Percentiles rank a stretch among this genome's conserved stretches.
phyloP scores from a whole-genome alignment of 768 basidiomycete genomes.

The Lactarius psammicola region DNA sequence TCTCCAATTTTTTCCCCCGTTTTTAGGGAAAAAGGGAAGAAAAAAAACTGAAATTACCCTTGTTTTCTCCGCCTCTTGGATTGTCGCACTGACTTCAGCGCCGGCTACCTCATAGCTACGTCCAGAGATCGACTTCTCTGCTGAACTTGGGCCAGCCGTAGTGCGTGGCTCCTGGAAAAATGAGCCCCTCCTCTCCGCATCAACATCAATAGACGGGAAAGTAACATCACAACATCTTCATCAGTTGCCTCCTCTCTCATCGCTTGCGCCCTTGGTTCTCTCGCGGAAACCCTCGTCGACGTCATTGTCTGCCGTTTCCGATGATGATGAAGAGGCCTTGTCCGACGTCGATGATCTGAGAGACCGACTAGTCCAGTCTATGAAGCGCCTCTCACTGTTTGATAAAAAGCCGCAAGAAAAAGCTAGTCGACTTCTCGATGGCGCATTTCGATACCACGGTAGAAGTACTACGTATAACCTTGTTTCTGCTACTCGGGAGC shows the following conservation, averaged over 20 bases:
- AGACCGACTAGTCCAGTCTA: constrained; percentile 5
- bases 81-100: constrained; percentile 2
- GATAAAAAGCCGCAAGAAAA: constrained; percentile 22
- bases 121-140: constrained; percentile 59
- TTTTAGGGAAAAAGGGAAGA: no score
- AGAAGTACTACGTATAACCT: constrained; percentile 23
- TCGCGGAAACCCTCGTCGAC: constrained; percentile 12
- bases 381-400: constrained; percentile 24
- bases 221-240: constrained; percentile 3
- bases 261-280: constrained; percentile 6
- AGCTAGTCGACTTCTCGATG: constrained; percentile 22
- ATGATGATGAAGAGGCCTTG: not conserved
- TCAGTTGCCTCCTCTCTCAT: constrained; percentile 15
- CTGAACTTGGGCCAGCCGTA: constrained; percentile 61
- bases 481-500: constrained; percentile 14
- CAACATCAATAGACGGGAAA: constrained; percentile 11
- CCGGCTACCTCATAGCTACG: constrained; percentile 46
- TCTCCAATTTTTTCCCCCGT: not conserved
- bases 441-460: constrained; percentile 26
- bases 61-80: constrained; percentile 12
- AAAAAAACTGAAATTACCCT: no score
- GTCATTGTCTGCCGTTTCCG: not conserved
- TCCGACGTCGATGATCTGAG: constrained; percentile 16
- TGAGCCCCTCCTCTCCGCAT: constrained; percentile 26
- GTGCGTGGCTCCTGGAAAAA: constrained; percentile 63